phyloP scores from a whole-genome alignment of 495 filamentous ascomycete genomes.

The Acidiella bohemica region DNA sequence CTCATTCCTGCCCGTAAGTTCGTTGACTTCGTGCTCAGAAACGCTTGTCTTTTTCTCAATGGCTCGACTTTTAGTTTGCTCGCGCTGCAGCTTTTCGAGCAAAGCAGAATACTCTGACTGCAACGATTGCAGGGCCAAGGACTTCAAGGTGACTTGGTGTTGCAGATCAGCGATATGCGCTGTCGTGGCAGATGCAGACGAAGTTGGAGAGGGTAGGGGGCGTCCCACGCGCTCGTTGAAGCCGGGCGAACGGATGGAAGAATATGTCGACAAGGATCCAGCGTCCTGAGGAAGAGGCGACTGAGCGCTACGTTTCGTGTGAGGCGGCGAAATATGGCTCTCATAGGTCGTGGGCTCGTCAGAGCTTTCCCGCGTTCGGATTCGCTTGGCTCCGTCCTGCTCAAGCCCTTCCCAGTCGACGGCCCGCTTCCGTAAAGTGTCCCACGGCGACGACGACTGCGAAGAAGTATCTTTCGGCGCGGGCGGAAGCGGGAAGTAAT shows the following conservation, averaged over 20 bases:
- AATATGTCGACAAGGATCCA: slow-evolving; percentile 5
- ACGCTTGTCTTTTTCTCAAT: slow-evolving; percentile 37
- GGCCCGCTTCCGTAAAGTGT: slow-evolving; percentile 4
- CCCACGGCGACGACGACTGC: too few species aligned
- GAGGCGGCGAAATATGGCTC: too few species aligned
- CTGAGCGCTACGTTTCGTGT: not conserved
- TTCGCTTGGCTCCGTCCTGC: too few species aligned
- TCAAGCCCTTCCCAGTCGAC: slow-evolving; percentile 6
- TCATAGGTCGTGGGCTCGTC: too few species aligned
- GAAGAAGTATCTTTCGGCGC: too few species aligned
- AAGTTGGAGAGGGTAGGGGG: slow-evolving; percentile 13
- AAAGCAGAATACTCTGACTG: slow-evolving; percentile 35
- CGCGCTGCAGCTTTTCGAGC: slow-evolving; percentile 34
- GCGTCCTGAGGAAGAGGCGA: slow-evolving; percentile 8
- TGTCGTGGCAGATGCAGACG: slow-evolving; percentile 25
- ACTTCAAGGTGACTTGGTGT: slow-evolving; percentile 38
- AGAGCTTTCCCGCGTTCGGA: too few species aligned
- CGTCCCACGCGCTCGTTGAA: not conserved
- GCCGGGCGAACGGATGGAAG: slow-evolving; percentile 1
- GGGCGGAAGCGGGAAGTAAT: slow-evolving; percentile 3
- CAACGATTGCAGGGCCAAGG: slow-evolving; percentile 34
- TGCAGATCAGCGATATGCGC: slow-evolving; percentile 35
- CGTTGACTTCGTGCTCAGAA: slow-evolving; percentile 36
- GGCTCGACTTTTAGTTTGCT: slow-evolving; percentile 31
- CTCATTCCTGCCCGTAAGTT: slow-evolving; percentile 32